Evolutionary conservation across 1,284 basidiomycete species (phyloP).

Genomic region (Cutaneotrichosporon cavernicola): DNA sequence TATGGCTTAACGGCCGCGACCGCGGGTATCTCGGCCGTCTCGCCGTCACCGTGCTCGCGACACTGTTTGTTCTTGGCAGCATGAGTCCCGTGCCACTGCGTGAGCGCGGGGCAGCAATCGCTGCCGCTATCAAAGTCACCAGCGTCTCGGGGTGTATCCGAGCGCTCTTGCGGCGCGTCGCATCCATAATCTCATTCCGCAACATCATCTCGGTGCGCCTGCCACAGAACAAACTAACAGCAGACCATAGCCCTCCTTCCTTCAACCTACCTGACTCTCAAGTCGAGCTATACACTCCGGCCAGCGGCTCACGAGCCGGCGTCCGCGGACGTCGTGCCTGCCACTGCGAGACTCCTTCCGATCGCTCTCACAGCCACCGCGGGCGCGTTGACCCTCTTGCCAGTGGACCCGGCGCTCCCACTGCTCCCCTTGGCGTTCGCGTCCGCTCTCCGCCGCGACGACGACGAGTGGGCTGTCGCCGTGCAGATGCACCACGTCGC

Average conservation of each 20-base stretch:
- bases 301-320: slow-evolving; percentile 11
- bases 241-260: slow-evolving; percentile 15
- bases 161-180: neutral
- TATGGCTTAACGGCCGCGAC: slow-evolving; percentile 21
- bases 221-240: neutral
- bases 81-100: slow-evolving; percentile 18
- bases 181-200: slow-evolving; percentile 5
- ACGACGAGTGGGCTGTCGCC: slow-evolving; percentile 29
- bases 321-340: slow-evolving; percentile 14
- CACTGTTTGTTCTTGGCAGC: slow-evolving; percentile 8
- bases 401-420: slow-evolving; percentile 18
- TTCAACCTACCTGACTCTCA: slow-evolving; percentile 20
- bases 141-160: neutral
- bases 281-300: slow-evolving; percentile 19
- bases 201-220: slow-evolving; percentile 7
- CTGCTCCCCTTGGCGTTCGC: slow-evolving; percentile 23
- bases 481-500: slow-evolving; percentile 25
- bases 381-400: slow-evolving; percentile 11
- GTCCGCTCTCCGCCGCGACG: slow-evolving; percentile 23
- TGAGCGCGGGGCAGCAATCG: slow-evolving; percentile 3
- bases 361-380: slow-evolving; percentile 20
- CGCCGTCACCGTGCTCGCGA: slow-evolving; percentile 7
- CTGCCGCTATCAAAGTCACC: neutral
- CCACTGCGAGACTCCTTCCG: slow-evolving; percentile 22
- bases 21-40: slow-evolving; percentile 19